phyloP scores from a whole-genome alignment of 1,284 basidiomycete genomes.

The Macrocybe sp. region DNA sequence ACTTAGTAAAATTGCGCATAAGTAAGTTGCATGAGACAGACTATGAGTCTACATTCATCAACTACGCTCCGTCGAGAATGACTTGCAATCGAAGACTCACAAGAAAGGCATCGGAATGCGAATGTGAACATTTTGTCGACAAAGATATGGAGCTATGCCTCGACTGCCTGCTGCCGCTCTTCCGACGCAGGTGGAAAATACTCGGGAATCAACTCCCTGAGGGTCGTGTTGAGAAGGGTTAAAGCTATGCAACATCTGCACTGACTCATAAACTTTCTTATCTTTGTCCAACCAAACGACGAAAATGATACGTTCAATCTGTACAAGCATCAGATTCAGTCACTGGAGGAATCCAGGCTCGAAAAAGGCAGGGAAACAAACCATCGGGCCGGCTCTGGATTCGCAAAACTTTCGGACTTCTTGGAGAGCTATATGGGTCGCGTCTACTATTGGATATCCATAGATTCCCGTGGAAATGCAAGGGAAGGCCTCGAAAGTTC shows the following conservation, averaged over 20 bases:
- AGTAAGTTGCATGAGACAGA: too few species aligned
- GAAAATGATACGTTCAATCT: slow-evolving; percentile 74
- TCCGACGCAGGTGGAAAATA: slow-evolving; percentile 49
- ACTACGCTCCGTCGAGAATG: too few species aligned
- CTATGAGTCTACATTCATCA: too few species aligned
- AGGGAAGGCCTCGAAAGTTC: slow-evolving; percentile 59
- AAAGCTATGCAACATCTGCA: slow-evolving; percentile 10
- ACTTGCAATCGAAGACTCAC: too few species aligned
- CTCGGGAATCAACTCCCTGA: slow-evolving; percentile 51
- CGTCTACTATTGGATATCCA: slow-evolving; percentile 70
- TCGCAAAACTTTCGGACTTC: slow-evolving; percentile 57
- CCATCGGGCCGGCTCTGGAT: slow-evolving; percentile 43
- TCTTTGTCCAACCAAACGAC: slow-evolving; percentile 69
- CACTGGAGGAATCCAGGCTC: too few species aligned
- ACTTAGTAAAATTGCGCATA: too few species aligned
- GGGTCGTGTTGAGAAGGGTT: neutral
- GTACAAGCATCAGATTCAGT: neutral
- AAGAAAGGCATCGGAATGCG: neutral
- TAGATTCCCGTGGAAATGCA: slow-evolving; percentile 81
- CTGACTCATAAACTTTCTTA: slow-evolving; percentile 59
- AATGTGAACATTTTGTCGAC: neutral
- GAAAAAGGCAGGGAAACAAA: slow-evolving; percentile 20
- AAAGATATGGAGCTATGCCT: neutral
- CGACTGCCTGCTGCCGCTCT: slow-evolving; percentile 5
- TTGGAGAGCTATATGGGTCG: slow-evolving; percentile 65